phyloP scores from a whole-genome alignment of 192 early-diverging fungal species.

The Podila verticillata region DNA sequence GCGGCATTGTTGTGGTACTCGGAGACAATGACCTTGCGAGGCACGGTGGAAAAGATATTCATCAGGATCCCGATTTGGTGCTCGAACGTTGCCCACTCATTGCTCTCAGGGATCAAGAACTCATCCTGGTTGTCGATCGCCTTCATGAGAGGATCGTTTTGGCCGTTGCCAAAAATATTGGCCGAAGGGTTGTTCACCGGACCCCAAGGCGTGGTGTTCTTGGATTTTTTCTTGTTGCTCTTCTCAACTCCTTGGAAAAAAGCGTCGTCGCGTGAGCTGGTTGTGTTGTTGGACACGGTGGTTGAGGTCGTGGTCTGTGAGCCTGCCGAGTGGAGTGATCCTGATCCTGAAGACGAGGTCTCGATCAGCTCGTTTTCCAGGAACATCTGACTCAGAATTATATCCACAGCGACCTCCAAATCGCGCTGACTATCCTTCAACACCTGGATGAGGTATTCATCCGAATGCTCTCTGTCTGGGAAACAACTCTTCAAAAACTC shows the following conservation, averaged over 20 bases:
- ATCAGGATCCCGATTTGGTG: constrained; percentile 45
- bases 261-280: constrained; percentile 28
- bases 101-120: constrained; percentile 47
- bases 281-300: constrained; percentile 2
- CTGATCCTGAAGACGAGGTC: constrained; percentile 39
- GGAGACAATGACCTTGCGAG: constrained; percentile 37
- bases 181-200: neutral
- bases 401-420: constrained; percentile 32
- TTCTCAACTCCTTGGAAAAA: constrained; percentile 22
- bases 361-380: constrained; percentile 47
- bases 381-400: constrained; percentile 47
- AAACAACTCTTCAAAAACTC: constrained; percentile 46
- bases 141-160: constrained; percentile 21
- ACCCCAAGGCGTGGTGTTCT: constrained; percentile 12
- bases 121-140: constrained; percentile 29
- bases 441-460: constrained; percentile 33
- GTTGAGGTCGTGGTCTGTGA: constrained; percentile 8
- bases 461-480: constrained; percentile 33
- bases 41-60: constrained; percentile 39
- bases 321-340: constrained; percentile 17
- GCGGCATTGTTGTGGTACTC: constrained; percentile 40
- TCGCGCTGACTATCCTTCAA: constrained; percentile 27
- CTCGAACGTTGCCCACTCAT: constrained; percentile 49
- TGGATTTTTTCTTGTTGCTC: constrained; percentile 14
- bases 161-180: constrained; percentile 1